A percentile compares a stretch with the other conserved stretches of the same genome.
Evolutionary conservation across 2,329 filamentous ascomycete genomes (phyloP).

Genomic region (Alternaria arborescens): DNA sequence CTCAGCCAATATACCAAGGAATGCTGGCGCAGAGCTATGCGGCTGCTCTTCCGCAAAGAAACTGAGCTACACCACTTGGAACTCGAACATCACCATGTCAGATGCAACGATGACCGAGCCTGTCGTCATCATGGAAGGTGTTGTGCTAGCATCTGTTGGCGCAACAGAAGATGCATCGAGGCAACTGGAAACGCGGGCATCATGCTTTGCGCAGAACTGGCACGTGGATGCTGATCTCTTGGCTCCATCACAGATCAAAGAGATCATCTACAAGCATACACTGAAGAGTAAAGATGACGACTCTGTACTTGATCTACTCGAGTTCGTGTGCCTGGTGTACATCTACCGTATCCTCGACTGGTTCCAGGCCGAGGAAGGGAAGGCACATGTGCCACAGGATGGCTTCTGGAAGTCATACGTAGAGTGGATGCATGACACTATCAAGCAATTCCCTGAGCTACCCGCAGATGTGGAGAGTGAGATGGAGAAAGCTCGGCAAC

Average conservation of each 20-base stretch:
- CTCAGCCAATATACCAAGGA: constrained; percentile 1
- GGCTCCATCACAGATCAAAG: constrained; percentile 7
- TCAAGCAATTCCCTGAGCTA: constrained; percentile 9
- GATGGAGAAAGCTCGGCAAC: constrained; percentile 12
- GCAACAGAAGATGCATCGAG: constrained; percentile 1
- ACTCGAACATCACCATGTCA: constrained; percentile 10
- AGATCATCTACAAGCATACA: constrained; percentile 11
- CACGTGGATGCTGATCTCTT: constrained; percentile 14
- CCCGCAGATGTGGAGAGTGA: constrained; percentile 7
- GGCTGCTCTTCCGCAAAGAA: constrained; percentile 15
- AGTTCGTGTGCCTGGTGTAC: constrained; percentile 14
- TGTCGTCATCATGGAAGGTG: constrained; percentile 10
- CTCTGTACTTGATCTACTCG: constrained; percentile 12
- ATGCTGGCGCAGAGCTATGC: constrained; percentile 4
- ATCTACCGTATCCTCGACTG: constrained; percentile 11
- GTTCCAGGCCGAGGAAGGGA: constrained; percentile 12
- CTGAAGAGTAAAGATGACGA: constrained; percentile 17
- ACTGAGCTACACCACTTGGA: constrained; percentile 16
- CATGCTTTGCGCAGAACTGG: constrained; percentile 15
- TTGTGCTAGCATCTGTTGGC: constrained; percentile 11
- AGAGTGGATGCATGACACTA: constrained; percentile 13
- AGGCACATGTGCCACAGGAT: constrained; percentile 8
- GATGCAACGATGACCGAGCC: constrained; percentile 8
- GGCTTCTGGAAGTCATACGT: constrained; percentile 17
- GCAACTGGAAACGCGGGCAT: constrained; percentile 11